Evolutionary conservation across 2,329 filamentous ascomycete genomes (phyloP).

Genomic region (Aspergillus unguis): DNA sequence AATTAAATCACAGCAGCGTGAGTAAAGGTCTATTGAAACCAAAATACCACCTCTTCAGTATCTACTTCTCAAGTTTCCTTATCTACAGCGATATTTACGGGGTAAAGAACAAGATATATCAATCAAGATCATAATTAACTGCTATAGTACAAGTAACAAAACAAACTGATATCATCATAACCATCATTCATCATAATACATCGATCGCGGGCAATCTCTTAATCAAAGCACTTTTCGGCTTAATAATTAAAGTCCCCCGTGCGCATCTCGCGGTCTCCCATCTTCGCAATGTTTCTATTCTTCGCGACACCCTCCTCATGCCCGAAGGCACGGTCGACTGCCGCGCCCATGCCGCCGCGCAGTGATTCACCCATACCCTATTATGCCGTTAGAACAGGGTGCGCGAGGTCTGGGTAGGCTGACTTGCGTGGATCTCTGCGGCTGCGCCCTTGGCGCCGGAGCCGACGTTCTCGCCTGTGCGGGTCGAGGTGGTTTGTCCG

Average conservation of each 20-base stretch:
- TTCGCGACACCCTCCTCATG: slow-evolving; percentile 33
- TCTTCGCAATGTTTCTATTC: slow-evolving; percentile 36
- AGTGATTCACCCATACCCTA: slow-evolving; percentile 42
- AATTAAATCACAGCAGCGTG: too few relatives aligned
- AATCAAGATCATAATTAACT: too few relatives aligned
- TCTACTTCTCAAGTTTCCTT: too few relatives aligned
- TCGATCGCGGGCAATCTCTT: background rate
- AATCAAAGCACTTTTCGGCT: too few relatives aligned
- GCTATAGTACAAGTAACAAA: too few relatives aligned
- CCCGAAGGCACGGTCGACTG: slow-evolving; percentile 39
- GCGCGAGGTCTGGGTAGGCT: background rate
- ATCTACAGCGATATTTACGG: too few relatives aligned
- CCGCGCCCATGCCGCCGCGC: slow-evolving; percentile 37
- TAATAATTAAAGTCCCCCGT: slow-evolving; percentile 25
- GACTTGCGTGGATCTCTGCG: slow-evolving; percentile 38
- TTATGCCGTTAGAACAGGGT: slow-evolving; percentile 5
- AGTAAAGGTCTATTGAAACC: too few relatives aligned
- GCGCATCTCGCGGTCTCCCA: slow-evolving; percentile 35
- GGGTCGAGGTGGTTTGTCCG: slow-evolving; percentile 5
- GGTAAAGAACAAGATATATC: too few relatives aligned
- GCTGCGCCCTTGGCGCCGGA: slow-evolving; percentile 25
- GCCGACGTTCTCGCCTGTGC: slow-evolving; percentile 22
- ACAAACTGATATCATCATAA: background rate
- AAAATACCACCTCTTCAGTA: too few relatives aligned
- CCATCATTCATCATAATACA: background rate